Percentiles rank a stretch among this genome's conserved stretches.
Evolutionary conservation across 1,139 yeast genomes (phyloP).

Genomic region (Scheffersomyces cryptocercus): DNA sequence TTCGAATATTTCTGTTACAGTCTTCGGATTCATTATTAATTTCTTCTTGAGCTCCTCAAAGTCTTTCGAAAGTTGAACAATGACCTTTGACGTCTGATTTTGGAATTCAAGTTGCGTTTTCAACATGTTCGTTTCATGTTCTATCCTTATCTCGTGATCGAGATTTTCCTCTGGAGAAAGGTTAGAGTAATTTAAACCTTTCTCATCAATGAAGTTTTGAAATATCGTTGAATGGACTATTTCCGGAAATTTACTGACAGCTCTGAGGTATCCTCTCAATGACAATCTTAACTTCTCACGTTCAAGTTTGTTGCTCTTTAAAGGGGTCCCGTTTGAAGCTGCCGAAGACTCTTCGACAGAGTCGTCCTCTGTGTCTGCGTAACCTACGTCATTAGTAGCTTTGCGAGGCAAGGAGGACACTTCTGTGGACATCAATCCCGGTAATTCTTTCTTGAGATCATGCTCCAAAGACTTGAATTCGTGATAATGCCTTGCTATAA

Average conservation of each 20-base stretch:
- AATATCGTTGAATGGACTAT: slow-evolving; percentile 55
- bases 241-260: slow-evolving; percentile 54
- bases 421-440: slow-evolving; percentile 69
- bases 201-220: slow-evolving; percentile 50
- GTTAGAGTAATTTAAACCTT: slow-evolving; percentile 25
- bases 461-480: slow-evolving; percentile 63
- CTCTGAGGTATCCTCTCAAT: slow-evolving; percentile 67
- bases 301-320: slow-evolving; percentile 11
- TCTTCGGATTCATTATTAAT: slow-evolving; percentile 49
- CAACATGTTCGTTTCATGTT: slow-evolving; percentile 60
- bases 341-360: not conserved
- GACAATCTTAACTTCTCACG: slow-evolving; percentile 74
- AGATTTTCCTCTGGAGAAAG: slow-evolving; percentile 41
- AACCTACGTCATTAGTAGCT: slow-evolving; percentile 44
- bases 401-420: slow-evolving; percentile 53
- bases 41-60: slow-evolving; percentile 58
- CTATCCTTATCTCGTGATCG: slow-evolving; percentile 59
- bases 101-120: slow-evolving; percentile 76
- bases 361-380: slow-evolving; percentile 2
- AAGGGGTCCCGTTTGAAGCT: slow-evolving; percentile 2
- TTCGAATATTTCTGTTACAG: slow-evolving; percentile 51
- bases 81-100: slow-evolving; percentile 53
- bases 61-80: slow-evolving; percentile 46
- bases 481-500: slow-evolving; percentile 61
- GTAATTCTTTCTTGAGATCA: slow-evolving; percentile 54